A percentile compares a stretch with the other conserved stretches of the same genome.
Evolutionary conservation across 768 basidiomycete species (phyloP).

Genomic region (Boletus vermiculosoides): DNA sequence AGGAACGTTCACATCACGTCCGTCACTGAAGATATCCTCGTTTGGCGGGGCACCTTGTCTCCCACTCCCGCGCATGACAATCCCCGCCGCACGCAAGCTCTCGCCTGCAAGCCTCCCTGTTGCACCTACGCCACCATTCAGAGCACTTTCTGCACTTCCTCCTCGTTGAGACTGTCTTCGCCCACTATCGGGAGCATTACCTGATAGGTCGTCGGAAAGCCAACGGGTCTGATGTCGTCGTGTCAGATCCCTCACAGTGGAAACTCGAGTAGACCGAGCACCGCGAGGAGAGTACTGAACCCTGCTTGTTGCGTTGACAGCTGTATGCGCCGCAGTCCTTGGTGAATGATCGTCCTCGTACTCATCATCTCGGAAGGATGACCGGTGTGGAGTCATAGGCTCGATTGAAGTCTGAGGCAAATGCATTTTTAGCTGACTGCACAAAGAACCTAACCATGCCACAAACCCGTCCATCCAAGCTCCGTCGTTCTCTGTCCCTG

Average conservation of each 20-base stretch:
- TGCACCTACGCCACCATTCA: constrained; percentile 42
- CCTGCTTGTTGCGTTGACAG: constrained; percentile 18
- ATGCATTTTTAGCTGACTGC: neutral
- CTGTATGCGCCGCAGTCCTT: constrained; percentile 26
- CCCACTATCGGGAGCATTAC: constrained; percentile 34
- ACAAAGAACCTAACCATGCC: neutral
- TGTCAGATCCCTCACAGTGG: constrained; percentile 49
- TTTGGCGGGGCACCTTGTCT: constrained; percentile 27
- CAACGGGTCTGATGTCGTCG: constrained; percentile 52
- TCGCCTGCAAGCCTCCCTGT: constrained; percentile 61
- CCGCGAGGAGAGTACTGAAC: constrained; percentile 30
- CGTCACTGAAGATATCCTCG: constrained; percentile 39
- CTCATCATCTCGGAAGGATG: constrained; percentile 22
- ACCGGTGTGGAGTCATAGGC: constrained; percentile 41
- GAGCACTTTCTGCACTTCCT: constrained; percentile 70
- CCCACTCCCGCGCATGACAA: constrained; percentile 41
- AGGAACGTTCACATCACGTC: constrained; percentile 19
- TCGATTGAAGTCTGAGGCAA: constrained; percentile 32
- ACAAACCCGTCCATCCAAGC: constrained; percentile 45
- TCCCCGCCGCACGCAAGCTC: constrained; percentile 67
- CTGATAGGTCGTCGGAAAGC: constrained; percentile 49
- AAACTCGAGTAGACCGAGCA: constrained; percentile 37
- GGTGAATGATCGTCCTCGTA: constrained; percentile 25
- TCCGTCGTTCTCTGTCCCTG: constrained; percentile 35
- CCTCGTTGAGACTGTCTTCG: constrained; percentile 56